phyloP scores from a whole-genome alignment of 768 basidiomycete genomes.

The Auricularia heimuer region DNA sequence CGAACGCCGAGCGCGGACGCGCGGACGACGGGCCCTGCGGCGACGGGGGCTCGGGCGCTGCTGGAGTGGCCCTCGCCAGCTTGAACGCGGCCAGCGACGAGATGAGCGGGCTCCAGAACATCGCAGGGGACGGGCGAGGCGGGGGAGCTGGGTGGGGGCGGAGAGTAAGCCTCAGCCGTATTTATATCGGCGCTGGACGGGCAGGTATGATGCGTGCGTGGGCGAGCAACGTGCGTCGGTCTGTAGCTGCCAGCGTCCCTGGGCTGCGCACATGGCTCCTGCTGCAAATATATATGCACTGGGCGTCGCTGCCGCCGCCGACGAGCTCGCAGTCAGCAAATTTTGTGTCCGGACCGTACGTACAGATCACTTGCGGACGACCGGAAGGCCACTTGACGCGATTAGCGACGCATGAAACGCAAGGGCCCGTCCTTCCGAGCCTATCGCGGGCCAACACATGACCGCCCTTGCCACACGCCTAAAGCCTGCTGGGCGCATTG shows the following conservation, averaged over 20 bases:
- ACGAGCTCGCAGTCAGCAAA: neutral
- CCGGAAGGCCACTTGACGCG: neutral
- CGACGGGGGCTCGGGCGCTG: neutral
- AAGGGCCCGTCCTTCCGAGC: neutral
- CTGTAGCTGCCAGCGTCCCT: neutral
- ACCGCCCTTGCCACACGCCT: no score
- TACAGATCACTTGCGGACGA: neutral
- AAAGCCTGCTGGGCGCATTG: no score
- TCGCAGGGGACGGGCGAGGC: neutral
- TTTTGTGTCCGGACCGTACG: neutral
- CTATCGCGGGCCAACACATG: no score
- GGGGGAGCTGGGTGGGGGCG: no score
- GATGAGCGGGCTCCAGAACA: neutral
- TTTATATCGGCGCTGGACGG: neutral
- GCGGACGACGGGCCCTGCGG: neutral
- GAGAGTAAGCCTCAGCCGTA: no score
- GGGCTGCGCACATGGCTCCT: neutral
- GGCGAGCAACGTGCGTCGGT: neutral
- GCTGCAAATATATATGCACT: no score
- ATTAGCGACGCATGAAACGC: neutral
- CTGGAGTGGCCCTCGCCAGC: neutral
- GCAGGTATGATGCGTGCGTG: neutral
- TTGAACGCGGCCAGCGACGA: neutral
- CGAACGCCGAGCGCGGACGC: neutral
- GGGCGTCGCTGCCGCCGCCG: no score